These are phyloP conservation scores for Lizonia empirigonia DNA, from an alignment of 2,329 filamentous ascomycete species.

Conservation along the genomic window DNA sequence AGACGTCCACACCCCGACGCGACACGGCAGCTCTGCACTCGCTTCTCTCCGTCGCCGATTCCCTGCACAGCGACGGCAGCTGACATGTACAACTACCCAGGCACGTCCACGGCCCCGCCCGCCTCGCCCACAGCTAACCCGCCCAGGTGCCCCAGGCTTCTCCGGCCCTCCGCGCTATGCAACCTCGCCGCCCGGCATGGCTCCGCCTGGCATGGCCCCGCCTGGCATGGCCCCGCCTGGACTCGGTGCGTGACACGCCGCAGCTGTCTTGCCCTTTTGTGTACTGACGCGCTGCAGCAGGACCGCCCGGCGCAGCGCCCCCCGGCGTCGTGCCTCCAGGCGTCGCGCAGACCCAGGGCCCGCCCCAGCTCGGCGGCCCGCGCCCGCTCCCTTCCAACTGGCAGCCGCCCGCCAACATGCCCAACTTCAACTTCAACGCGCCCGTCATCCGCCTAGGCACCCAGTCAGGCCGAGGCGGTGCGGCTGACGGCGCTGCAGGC, in stretches of 20 bases:
- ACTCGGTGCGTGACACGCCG: too few species aligned
- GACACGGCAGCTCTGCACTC: background rate
- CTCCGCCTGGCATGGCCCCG: slow-evolving; percentile 79
- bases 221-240: too few species aligned
- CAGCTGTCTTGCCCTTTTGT: too few species aligned
- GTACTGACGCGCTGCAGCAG: slow-evolving; percentile 5
- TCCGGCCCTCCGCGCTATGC: slow-evolving; percentile 76
- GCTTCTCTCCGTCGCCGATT: background rate
- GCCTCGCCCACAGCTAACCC: slow-evolving; percentile 25
- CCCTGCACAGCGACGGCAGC: background rate
- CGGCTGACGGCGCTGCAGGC: slow-evolving; percentile 50
- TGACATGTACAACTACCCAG: slow-evolving; percentile 49
- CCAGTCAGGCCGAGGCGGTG: slow-evolving; percentile 65
- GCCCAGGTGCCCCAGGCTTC: slow-evolving; percentile 63
- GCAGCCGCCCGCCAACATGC: slow-evolving; percentile 87
- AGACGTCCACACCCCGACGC: background rate
- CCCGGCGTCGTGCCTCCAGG: slow-evolving; percentile 78
- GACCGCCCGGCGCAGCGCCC: slow-evolving; percentile 56
- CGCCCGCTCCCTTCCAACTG: slow-evolving; percentile 82
- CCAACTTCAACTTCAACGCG: slow-evolving; percentile 97
- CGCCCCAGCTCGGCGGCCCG: slow-evolving; percentile 77
- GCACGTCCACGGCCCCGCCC: slow-evolving; percentile 22
- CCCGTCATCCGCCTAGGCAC: slow-evolving; percentile 94
- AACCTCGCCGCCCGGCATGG: slow-evolving; percentile 75
- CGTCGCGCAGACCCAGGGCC: slow-evolving; percentile 73